A percentile compares a stretch with the other conserved stretches of the same genome.
These are phyloP conservation scores for Cenococcum geophilum DNA, from an alignment of 495 filamentous ascomycete species.

Conservation along the genomic window DNA sequence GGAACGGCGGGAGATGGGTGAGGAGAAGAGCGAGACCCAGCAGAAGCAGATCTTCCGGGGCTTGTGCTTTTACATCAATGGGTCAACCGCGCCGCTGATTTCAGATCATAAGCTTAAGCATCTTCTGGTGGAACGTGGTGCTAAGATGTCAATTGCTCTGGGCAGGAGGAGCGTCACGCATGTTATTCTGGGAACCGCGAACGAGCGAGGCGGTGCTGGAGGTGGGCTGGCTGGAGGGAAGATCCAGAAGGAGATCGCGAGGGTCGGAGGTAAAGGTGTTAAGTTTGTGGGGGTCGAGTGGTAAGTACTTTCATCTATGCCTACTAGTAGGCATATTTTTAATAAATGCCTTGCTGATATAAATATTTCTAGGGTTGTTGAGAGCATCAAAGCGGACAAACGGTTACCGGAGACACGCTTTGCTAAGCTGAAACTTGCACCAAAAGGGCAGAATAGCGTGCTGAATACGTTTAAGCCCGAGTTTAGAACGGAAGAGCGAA, in stretches of 20 bases:
- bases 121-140: conserved; percentile 68
- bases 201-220: conserved; percentile 50
- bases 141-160: conserved; percentile 57
- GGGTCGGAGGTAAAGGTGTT: conserved; percentile 57
- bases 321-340: background rate
- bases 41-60: conserved; percentile 54
- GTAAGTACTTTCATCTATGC: conserved; percentile 29
- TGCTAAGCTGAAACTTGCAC: conserved; percentile 52
- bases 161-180: conserved; percentile 73
- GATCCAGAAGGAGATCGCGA: conserved; percentile 70
- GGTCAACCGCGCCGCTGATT: conserved; percentile 70
- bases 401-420: conserved; percentile 70
- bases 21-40: conserved; percentile 8
- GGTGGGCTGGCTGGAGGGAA: conserved; percentile 78
- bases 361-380: conserved; percentile 52
- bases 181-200: conserved; percentile 69
- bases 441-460: conserved; percentile 58
- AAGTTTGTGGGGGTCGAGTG: conserved; percentile 82
- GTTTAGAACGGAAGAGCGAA: background rate
- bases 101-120: conserved; percentile 84
- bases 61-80: conserved; percentile 79
- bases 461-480: conserved; percentile 43
- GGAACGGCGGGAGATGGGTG: conserved; percentile 6
- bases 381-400: conserved; percentile 70
- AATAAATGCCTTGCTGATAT: background rate